Conservation (phyloP, 306 rosid genomes). For the Cyamopsis tetragonoloba region DNA sequence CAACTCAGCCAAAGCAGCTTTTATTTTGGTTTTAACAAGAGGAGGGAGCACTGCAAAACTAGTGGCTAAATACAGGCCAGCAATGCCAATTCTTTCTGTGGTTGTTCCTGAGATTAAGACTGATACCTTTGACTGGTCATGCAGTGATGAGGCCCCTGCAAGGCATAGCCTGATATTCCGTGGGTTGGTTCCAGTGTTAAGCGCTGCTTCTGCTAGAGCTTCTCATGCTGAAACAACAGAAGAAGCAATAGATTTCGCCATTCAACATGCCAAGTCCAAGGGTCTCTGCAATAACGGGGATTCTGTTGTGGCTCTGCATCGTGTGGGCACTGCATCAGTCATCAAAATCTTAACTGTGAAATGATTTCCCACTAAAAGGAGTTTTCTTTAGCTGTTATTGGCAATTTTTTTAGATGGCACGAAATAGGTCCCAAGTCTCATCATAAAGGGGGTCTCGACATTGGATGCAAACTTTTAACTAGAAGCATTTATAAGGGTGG, state of each 20-base stretch:
- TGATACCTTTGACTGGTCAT: conserved; percentile 85
- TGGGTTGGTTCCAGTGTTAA: conserved; percentile 85
- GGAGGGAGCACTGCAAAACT: conserved; percentile 73
- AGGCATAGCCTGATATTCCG: conserved; percentile 97
- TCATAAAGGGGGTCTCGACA: too few species aligned
- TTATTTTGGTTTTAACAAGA: conserved; percentile 75
- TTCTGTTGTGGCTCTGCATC: conserved; percentile 89
- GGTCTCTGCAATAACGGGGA: conserved; percentile 86
- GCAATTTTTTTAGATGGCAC: conserved; percentile 4
- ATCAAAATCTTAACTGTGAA: conserved; percentile 97
- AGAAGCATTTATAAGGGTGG: background rate
- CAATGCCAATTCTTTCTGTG: conserved; percentile 90
- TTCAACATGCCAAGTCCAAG: conserved; percentile 68
- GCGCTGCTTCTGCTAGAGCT: conserved; percentile 91
- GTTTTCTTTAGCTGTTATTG: background rate
- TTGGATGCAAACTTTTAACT: background rate
- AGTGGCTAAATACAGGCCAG: conserved; percentile 98
- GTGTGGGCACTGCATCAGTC: conserved; percentile 82
- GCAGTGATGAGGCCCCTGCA: conserved; percentile 97
- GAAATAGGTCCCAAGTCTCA: too few species aligned
- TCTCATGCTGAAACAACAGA: conserved; percentile 89
- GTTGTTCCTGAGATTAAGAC: conserved; percentile 95
- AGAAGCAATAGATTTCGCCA: conserved; percentile 78
- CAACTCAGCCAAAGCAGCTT: conserved; percentile 72
- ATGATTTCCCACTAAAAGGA: conserved; percentile 37